Percentiles rank a stretch among this genome's conserved stretches.
phyloP scores from a whole-genome alignment of 257 asterid species.

The Lycium barbarum region DNA sequence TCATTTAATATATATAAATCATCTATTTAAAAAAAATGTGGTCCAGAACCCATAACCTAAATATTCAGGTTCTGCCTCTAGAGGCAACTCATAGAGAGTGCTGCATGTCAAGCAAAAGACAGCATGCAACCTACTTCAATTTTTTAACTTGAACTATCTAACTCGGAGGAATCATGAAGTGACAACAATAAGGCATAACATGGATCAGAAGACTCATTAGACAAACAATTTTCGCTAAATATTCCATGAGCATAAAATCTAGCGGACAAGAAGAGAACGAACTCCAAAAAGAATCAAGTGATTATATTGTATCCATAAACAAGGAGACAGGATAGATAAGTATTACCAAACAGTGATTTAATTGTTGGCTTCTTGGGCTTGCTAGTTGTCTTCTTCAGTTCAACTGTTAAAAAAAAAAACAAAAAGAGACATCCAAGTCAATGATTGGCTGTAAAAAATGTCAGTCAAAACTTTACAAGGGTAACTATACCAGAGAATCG shows the following conservation, averaged over 20 bases:
- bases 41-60: too few relatives aligned
- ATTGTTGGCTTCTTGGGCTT: slow-evolving; percentile 84
- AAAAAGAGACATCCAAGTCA: not conserved
- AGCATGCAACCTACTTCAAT: not conserved
- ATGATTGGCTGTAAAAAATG: not conserved
- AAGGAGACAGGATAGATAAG: not conserved
- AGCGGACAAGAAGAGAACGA: not conserved
- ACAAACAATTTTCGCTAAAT: not conserved
- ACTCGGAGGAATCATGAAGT: not conserved
- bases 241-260: not conserved
- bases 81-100: not conserved
- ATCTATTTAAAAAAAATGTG: too few relatives aligned
- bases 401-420: slow-evolving; percentile 55
- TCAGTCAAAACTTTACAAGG: not conserved
- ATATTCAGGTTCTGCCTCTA: too few relatives aligned
- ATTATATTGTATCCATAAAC: not conserved
- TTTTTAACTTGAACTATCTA: not conserved
- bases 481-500: not conserved
- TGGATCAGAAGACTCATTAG: not conserved
- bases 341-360: slow-evolving; percentile 83
- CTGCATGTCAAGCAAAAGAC: not conserved
- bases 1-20: too few relatives aligned
- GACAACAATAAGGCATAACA: not conserved
- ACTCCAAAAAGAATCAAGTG: slow-evolving; percentile 6
- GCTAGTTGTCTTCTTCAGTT: slow-evolving; percentile 78